Conservation (phyloP, 2,329 filamentous ascomycete genomes). For the Alternaria tenuissima region DNA sequence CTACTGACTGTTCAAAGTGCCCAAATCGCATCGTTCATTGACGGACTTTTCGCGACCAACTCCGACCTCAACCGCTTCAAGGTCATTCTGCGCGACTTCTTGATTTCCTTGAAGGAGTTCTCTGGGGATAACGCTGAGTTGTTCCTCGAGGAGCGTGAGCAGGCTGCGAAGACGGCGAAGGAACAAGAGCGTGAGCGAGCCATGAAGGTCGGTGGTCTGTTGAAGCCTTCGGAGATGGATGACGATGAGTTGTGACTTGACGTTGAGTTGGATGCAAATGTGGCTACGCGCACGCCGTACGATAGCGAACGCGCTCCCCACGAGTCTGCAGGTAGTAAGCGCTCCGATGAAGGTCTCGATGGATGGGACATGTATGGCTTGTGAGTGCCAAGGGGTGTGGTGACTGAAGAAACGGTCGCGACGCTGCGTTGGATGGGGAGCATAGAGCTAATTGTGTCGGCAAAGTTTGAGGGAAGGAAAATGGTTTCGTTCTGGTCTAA, state of each 20-base stretch:
- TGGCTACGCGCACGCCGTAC: slow-evolving; percentile 50
- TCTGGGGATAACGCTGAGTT: slow-evolving; percentile 94
- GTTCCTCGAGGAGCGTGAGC: slow-evolving; percentile 92
- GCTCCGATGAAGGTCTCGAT: slow-evolving; percentile 55
- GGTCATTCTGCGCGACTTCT: slow-evolving; percentile 92
- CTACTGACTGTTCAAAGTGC: slow-evolving; percentile 62
- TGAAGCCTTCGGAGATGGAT: slow-evolving; percentile 97
- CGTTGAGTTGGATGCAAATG: slow-evolving; percentile 50
- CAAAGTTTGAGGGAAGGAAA: slow-evolving; percentile 16
- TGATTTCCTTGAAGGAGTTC: slow-evolving; percentile 97
- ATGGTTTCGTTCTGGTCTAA: slow-evolving; percentile 32
- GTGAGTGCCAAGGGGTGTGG: slow-evolving; percentile 16
- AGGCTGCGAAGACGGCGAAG: slow-evolving; percentile 84
- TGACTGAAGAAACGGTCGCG: slow-evolving; percentile 15
- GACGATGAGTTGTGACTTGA: slow-evolving; percentile 82
- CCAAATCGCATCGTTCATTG: slow-evolving; percentile 90
- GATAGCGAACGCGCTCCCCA: slow-evolving; percentile 28
- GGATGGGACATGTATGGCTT: slow-evolving; percentile 74
- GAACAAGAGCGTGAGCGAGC: slow-evolving; percentile 88
- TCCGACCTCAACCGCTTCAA: slow-evolving; percentile 94
- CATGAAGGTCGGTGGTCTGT: slow-evolving; percentile 91
- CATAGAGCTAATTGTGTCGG: slow-evolving; percentile 21
- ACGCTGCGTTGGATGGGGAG: slow-evolving; percentile 22
- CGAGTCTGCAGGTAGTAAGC: slow-evolving; percentile 22
- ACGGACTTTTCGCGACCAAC: slow-evolving; percentile 87